Evolutionary conservation across 2,329 filamentous ascomycete genomes (phyloP).

Genomic region (Hypoxylon sp.): DNA sequence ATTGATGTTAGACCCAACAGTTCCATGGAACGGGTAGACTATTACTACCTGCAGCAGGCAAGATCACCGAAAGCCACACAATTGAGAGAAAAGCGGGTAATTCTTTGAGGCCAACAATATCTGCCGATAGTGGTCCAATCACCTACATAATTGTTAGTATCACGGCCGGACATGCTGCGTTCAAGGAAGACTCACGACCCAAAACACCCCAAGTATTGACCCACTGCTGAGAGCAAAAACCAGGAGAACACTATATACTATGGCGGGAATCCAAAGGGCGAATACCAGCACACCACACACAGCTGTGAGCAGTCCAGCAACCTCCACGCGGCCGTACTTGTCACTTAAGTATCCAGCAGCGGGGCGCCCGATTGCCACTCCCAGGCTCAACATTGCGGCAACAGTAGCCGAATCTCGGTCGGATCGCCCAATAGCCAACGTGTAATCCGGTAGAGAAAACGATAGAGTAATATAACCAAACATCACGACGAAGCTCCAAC

Average conservation of each 20-base stretch:
- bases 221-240: conserved; percentile 2
- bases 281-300: neutral
- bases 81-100: conserved; percentile 10
- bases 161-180: neutral
- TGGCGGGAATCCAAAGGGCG: neutral
- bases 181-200: neutral
- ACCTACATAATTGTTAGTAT: neutral
- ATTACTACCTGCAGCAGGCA: neutral
- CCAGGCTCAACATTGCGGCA: neutral
- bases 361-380: neutral
- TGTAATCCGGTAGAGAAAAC: conserved; percentile 14
- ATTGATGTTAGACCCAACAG: neutral
- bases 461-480: conserved; percentile 8
- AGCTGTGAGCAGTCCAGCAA: neutral
- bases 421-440: conserved; percentile 4
- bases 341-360: neutral
- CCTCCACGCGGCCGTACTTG: conserved; percentile 6
- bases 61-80: conserved; percentile 2
- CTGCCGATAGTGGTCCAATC: conserved; percentile 4
- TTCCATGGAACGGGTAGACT: neutral
- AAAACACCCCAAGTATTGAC: conserved; percentile 5
- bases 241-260: conserved; percentile 1
- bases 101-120: conserved; percentile 1
- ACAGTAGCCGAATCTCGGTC: conserved; percentile 4
- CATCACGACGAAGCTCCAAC: conserved; percentile 16